Evolutionary conservation across 1,284 basidiomycete genomes (phyloP).

Genomic region (Trichosporon sp.): DNA sequence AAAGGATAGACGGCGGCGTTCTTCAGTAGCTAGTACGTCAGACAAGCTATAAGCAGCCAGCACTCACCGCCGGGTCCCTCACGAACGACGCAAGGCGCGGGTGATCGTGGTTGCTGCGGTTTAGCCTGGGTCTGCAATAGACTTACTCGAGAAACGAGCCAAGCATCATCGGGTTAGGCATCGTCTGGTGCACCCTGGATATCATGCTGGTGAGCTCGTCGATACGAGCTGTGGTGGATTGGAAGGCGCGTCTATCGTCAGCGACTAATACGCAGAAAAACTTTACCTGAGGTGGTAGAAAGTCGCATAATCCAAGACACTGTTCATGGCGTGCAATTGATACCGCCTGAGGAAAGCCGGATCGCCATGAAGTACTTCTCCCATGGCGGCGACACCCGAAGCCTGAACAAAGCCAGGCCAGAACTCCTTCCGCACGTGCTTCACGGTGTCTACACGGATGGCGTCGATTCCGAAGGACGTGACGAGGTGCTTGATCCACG

Average conservation of each 20-base stretch:
- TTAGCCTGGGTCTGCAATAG: slow-evolving; percentile 8
- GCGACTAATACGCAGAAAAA: neutral
- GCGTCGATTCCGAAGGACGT: slow-evolving; percentile 57
- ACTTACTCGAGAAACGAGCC: slow-evolving; percentile 58
- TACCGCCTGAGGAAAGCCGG: slow-evolving; percentile 51
- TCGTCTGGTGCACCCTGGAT: slow-evolving; percentile 40
- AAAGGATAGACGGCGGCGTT: slow-evolving; percentile 59
- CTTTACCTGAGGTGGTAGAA: slow-evolving; percentile 58
- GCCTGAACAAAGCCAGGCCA: slow-evolving; percentile 58
- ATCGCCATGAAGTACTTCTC: slow-evolving; percentile 59
- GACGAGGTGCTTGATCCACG: slow-evolving; percentile 58
- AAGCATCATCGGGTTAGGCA: slow-evolving; percentile 54
- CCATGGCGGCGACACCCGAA: slow-evolving; percentile 58
- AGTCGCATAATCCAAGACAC: slow-evolving; percentile 63
- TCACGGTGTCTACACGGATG: slow-evolving; percentile 59
- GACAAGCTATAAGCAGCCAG: neutral
- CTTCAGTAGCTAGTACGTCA: slow-evolving; percentile 48
- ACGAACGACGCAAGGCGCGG: slow-evolving; percentile 53
- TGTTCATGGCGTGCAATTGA: slow-evolving; percentile 59
- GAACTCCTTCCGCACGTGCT: slow-evolving; percentile 60
- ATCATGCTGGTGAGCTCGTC: slow-evolving; percentile 50
- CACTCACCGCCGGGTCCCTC: slow-evolving; percentile 42
- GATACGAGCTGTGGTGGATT: slow-evolving; percentile 34
- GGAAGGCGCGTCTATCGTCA: slow-evolving; percentile 48
- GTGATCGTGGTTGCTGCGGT: slow-evolving; percentile 57